These are phyloP conservation scores for Eucalyptus melliodora DNA, from an alignment of 345 rosid species.

Conservation along the genomic window DNA sequence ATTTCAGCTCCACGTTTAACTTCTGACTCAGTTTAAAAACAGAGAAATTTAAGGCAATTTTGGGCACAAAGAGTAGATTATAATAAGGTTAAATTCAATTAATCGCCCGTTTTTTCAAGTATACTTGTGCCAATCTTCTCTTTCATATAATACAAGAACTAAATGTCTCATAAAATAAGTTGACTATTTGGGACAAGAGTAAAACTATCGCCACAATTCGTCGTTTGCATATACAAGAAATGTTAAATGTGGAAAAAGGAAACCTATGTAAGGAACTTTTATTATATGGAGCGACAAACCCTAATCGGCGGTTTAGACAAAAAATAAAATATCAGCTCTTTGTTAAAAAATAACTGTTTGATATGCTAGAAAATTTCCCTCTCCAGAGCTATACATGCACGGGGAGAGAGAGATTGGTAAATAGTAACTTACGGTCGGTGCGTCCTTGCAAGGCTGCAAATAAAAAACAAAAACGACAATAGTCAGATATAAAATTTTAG, in stretches of 20 bases:
- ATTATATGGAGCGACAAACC: neutral
- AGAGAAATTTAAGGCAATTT: neutral
- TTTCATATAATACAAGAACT: neutral
- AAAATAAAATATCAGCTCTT: neutral
- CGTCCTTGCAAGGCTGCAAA: constrained; percentile 68
- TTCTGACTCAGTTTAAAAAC: neutral
- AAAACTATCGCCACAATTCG: neutral
- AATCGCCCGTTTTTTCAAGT: neutral
- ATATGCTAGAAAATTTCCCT: neutral
- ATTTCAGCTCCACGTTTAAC: neutral
- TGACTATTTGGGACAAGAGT: neutral
- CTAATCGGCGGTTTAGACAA: neutral
- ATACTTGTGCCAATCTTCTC: neutral
- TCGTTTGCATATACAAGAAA: neutral
- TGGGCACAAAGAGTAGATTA: neutral
- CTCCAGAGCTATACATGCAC: neutral
- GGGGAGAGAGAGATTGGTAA: neutral
- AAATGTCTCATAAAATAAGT: neutral
- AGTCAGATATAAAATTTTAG: neutral
- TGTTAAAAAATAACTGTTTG: neutral
- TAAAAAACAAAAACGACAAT: neutral
- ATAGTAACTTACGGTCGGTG: constrained; percentile 60
- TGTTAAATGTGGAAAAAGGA: neutral
- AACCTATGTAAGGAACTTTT: neutral
- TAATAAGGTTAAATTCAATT: neutral